Percentiles rank a stretch among this genome's conserved stretches.
Evolutionary conservation across 2,329 filamentous ascomycete species (phyloP).

Genomic region (Pseudomassariella vexata): DNA sequence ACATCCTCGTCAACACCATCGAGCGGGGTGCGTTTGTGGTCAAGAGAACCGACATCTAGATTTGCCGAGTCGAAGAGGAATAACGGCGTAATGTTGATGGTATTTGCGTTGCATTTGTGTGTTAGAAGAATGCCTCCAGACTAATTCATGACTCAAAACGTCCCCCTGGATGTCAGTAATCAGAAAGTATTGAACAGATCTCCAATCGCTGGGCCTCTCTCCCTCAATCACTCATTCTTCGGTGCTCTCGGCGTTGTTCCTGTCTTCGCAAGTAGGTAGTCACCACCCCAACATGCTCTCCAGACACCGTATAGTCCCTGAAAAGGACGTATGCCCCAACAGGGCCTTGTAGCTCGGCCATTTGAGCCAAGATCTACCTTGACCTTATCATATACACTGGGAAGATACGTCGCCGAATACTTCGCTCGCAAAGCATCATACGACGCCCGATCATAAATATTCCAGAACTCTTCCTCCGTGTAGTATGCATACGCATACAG

Average conservation of each 20-base stretch:
- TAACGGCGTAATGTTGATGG: too few relatives aligned
- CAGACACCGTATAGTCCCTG: slow-evolving; percentile 40
- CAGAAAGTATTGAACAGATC: too few relatives aligned
- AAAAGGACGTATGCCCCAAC: slow-evolving; percentile 34
- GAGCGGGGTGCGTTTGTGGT: slow-evolving; percentile 44
- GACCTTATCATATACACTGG: slow-evolving; percentile 64
- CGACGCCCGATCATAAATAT: slow-evolving; percentile 51
- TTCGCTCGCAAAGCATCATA: slow-evolving; percentile 53
- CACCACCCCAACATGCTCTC: slow-evolving; percentile 36
- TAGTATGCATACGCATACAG: slow-evolving; percentile 67
- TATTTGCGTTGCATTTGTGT: too few relatives aligned
- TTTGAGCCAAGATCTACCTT: slow-evolving; percentile 39
- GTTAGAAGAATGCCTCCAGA: too few relatives aligned
- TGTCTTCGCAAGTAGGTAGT: slow-evolving; percentile 36
- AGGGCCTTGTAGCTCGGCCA: slow-evolving; percentile 19
- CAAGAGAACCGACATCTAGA: slow-evolving; percentile 22
- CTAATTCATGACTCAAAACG: too few relatives aligned
- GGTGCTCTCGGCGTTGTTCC: too few relatives aligned
- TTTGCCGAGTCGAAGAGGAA: too few relatives aligned
- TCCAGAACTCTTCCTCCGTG: slow-evolving; percentile 63
- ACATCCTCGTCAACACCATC: slow-evolving; percentile 46
- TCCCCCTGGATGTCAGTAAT: too few relatives aligned
- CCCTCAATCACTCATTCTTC: not conserved
- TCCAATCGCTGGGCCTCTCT: too few relatives aligned
- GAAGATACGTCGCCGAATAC: slow-evolving; percentile 54